Conservation (phyloP, 305 asterid genomes). For the Lippia alba region DNA sequence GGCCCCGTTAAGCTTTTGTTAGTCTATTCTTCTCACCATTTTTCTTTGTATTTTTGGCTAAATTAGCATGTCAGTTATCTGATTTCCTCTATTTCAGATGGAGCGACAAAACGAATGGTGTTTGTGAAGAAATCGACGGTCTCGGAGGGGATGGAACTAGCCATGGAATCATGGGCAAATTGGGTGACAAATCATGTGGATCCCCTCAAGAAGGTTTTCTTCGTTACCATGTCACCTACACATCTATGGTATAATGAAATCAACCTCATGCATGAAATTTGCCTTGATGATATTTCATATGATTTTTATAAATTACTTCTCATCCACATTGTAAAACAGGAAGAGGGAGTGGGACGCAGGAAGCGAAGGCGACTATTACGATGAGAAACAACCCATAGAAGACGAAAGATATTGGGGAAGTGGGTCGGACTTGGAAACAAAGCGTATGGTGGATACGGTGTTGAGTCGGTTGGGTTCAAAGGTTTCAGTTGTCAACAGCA, state of each 20-base stretch:
- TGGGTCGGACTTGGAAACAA: constrained; percentile 75
- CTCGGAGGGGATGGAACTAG: constrained; percentile 90
- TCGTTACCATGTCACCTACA: constrained; percentile 95
- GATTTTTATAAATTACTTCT: not conserved
- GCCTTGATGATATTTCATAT: not conserved
- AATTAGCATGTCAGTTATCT: not conserved
- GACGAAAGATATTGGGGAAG: constrained; percentile 66
- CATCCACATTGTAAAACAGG: constrained; percentile 42
- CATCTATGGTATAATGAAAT: constrained; percentile 61
- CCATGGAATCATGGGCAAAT: constrained; percentile 90
- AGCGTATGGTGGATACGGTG: constrained; percentile 71
- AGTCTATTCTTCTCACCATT: constrained; percentile 31
- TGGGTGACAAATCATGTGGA: constrained; percentile 74
- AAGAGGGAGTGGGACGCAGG: constrained; percentile 76
- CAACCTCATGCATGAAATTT: not conserved
- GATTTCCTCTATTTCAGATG: constrained; percentile 55
- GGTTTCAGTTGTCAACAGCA: constrained; percentile 73
- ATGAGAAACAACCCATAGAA: constrained; percentile 69
- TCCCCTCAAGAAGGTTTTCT: constrained; percentile 70
- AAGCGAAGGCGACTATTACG: constrained; percentile 77
- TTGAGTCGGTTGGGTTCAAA: constrained; percentile 60
- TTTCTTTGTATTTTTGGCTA: not conserved
- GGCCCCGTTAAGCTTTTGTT: constrained; percentile 81
- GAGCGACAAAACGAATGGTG: constrained; percentile 64
- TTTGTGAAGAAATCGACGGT: constrained; percentile 82